A percentile compares a stretch with the other conserved stretches of the same genome.
Evolutionary conservation across 106 monocot species (phyloP).

Genomic region (Dendrobium nobile): DNA sequence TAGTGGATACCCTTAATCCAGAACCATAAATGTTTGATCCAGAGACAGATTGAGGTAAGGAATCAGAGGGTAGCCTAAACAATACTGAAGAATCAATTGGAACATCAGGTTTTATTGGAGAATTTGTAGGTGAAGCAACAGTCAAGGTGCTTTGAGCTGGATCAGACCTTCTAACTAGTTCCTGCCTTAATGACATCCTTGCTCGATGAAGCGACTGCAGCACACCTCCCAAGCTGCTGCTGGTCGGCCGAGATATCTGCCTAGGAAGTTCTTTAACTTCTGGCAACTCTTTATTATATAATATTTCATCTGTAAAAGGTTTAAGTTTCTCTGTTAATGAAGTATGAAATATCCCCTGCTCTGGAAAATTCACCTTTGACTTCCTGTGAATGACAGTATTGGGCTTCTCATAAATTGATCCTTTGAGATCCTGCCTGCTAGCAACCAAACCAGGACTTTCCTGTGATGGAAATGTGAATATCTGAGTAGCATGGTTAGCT

Average conservation of each 20-base stretch:
- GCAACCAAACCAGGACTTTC: neutral
- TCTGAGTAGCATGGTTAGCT: neutral
- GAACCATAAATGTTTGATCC: conserved; percentile 9
- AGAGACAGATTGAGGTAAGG: conserved; percentile 13
- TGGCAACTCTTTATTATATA: neutral
- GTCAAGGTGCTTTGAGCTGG: conserved; percentile 13
- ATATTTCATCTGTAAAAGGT: neutral
- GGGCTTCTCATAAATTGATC: conserved; percentile 1
- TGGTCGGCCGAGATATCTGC: conserved; percentile 9
- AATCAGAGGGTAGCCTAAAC: conserved; percentile 62
- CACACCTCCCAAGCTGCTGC: conserved; percentile 27
- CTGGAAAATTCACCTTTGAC: neutral
- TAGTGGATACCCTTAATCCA: conserved; percentile 14
- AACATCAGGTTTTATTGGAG: conserved; percentile 7
- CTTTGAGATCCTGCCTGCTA: neutral
- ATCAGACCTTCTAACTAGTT: conserved; percentile 17
- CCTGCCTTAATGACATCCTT: conserved; percentile 40
- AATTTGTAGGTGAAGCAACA: conserved; percentile 9
- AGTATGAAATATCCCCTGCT: neutral
- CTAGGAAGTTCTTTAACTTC: conserved; percentile 9
- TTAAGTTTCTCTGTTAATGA: neutral
- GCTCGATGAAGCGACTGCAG: conserved; percentile 60
- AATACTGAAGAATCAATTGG: conserved; percentile 31
- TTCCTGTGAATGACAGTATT: neutral
- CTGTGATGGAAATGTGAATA: neutral